A percentile compares a stretch with the other conserved stretches of the same genome.
Conservation (phyloP, 441 rosid species). For the Codiaeum variegatum region DNA sequence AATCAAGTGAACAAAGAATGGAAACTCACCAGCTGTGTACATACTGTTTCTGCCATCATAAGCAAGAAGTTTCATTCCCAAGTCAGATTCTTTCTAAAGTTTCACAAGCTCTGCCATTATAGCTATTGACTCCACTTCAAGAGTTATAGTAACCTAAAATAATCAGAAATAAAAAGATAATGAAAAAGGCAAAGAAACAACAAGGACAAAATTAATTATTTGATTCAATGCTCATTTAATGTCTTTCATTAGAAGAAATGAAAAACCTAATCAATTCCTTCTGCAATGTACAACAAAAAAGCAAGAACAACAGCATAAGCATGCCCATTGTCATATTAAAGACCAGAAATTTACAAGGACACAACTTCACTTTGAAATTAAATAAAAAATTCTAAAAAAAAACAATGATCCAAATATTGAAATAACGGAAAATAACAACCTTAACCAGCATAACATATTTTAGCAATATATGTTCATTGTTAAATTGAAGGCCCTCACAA, state of each 20-base stretch:
- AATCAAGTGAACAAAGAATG: too few species aligned
- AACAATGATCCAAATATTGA: not conserved
- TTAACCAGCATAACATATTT: conserved; percentile 11
- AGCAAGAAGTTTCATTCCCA: conserved; percentile 90
- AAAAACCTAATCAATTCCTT: conserved; percentile 32
- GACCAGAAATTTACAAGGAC: conserved; percentile 31
- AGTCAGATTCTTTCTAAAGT: conserved; percentile 74
- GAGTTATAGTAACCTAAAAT: conserved; percentile 88
- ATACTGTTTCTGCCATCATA: conserved; percentile 94
- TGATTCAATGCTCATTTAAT: conserved; percentile 26
- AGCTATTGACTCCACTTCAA: conserved; percentile 88
- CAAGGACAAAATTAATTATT: conserved; percentile 44
- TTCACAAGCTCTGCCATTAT: conserved; percentile 89
- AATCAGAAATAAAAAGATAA: conserved; percentile 27
- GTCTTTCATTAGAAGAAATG: conserved; percentile 25
- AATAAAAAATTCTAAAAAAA: conserved; percentile 1
- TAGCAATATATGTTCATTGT: conserved; percentile 19
- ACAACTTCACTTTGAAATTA: conserved; percentile 14
- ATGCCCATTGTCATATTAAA: conserved; percentile 33
- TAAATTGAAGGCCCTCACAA: conserved; percentile 20
- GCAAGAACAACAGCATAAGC: conserved; percentile 27
- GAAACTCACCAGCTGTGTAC: conserved; percentile 95
- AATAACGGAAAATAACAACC: not conserved
- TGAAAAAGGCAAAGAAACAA: conserved; percentile 39
- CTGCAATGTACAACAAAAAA: conserved; percentile 32